These are phyloP conservation scores for Trichophyton schoenleinii DNA, from an alignment of 2,329 filamentous ascomycete species.

Conservation along the genomic window DNA sequence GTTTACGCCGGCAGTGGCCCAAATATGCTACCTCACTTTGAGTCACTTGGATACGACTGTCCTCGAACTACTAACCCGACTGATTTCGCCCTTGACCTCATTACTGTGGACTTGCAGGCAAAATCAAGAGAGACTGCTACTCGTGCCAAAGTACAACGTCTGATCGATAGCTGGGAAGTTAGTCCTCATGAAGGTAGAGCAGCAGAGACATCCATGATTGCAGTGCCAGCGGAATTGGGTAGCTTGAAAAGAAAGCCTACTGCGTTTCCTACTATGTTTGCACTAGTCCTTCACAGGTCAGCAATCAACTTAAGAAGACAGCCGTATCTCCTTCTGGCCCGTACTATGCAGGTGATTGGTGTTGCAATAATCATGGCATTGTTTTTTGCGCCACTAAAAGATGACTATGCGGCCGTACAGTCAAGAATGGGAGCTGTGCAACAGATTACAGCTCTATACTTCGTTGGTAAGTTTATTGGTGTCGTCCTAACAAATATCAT, in stretches of 20 bases:
- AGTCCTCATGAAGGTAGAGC: constrained; percentile 13
- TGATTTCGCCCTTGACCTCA: constrained; percentile 64
- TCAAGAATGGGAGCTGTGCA: constrained; percentile 63
- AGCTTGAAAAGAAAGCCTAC: constrained; percentile 52
- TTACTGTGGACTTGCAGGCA: constrained; percentile 62
- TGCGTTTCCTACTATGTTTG: constrained; percentile 50
- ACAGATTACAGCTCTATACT: constrained; percentile 48
- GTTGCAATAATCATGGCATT: constrained; percentile 51
- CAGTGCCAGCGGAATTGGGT: constrained; percentile 60
- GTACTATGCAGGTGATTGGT: constrained; percentile 54
- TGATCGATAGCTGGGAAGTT: constrained; percentile 48
- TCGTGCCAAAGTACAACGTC: constrained; percentile 46
- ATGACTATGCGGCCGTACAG: constrained; percentile 58
- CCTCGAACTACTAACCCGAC: constrained; percentile 61
- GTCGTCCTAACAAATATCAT: not conserved
- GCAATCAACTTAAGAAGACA: constrained; percentile 57
- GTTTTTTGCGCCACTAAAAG: constrained; percentile 59
- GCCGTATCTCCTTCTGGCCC: constrained; percentile 50
- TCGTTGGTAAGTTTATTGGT: constrained; percentile 22
- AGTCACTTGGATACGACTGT: constrained; percentile 48
- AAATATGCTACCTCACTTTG: constrained; percentile 55
- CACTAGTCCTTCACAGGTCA: constrained; percentile 54
- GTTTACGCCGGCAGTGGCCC: constrained; percentile 53
- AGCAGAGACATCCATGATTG: constrained; percentile 35
- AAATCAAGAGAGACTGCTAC: constrained; percentile 50